Evolutionary conservation across 225 moss, liverwort and hornwort species (phyloP).

Genomic region (Climacium dendroides): DNA sequence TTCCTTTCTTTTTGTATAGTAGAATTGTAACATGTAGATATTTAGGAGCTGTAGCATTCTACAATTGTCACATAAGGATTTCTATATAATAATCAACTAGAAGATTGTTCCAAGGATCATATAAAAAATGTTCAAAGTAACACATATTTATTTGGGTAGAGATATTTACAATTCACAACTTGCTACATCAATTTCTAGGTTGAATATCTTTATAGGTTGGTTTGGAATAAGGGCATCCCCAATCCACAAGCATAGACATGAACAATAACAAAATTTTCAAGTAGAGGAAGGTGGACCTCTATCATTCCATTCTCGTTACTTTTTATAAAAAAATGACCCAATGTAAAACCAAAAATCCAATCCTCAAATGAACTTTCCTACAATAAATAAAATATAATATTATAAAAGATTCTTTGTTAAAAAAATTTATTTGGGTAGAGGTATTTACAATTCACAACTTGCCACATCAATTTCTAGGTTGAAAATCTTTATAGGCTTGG

Average conservation of each 20-base stretch:
- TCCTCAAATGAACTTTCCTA: too few relatives aligned
- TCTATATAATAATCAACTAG: not conserved
- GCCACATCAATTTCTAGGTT: too few relatives aligned
- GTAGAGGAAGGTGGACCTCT: fast-evolving
- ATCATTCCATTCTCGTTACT: not conserved
- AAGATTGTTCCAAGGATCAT: not conserved
- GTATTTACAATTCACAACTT: fast-evolving
- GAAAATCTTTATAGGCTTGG: fast-evolving
- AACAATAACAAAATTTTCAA: fast-evolving
- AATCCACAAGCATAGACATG: fast-evolving
- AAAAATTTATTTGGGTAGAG: too few relatives aligned
- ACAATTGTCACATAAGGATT: fast-evolving
- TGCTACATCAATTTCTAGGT: too few relatives aligned
- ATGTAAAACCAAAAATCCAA: not conserved
- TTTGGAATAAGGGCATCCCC: fast-evolving
- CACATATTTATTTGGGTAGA: too few relatives aligned
- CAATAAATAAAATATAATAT: too few relatives aligned
- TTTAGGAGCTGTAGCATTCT: not conserved
- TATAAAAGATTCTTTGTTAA: not conserved
- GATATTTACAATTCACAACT: fast-evolving
- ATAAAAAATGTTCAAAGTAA: not conserved
- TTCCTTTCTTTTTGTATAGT: fast-evolving
- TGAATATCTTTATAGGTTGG: fast-evolving
- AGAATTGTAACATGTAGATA: not conserved
- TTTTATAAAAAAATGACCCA: too few relatives aligned